A percentile compares a stretch with the other conserved stretches of the same genome.
Conservation (phyloP, 345 rosid genomes). For the Gossypioides kirkii region DNA sequence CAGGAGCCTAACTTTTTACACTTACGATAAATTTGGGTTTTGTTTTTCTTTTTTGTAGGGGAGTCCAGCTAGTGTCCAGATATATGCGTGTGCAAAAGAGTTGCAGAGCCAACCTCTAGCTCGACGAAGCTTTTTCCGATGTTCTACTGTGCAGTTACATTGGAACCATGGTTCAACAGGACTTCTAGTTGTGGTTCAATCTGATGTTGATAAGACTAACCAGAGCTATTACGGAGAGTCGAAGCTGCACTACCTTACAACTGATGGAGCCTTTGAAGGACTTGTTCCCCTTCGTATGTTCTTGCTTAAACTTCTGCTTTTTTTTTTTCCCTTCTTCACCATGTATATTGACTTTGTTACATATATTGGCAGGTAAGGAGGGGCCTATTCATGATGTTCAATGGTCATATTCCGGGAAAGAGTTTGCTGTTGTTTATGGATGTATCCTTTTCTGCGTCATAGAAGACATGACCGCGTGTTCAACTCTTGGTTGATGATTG, state of each 20-base stretch:
- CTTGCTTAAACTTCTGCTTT: constrained; percentile 10
- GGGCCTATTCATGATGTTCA: constrained; percentile 98
- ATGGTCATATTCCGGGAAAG: constrained; percentile 85
- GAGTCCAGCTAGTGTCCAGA: constrained; percentile 87
- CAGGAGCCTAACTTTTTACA: not conserved
- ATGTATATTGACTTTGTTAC: constrained; percentile 28
- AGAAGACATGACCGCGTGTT: not conserved
- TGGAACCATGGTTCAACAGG: constrained; percentile 93
- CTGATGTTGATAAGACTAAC: constrained; percentile 97
- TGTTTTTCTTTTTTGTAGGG: constrained; percentile 43
- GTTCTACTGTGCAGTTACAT: constrained; percentile 74
- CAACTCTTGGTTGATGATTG: not conserved
- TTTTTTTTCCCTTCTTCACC: not conserved
- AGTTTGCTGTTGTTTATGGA: constrained; percentile 96
- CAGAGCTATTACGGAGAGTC: constrained; percentile 95
- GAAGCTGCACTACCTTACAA: constrained; percentile 82
- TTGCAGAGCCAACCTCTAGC: constrained; percentile 71
- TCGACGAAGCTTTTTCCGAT: constrained; percentile 75
- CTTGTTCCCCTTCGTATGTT: constrained; percentile 82
- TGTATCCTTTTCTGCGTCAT: constrained; percentile 63
- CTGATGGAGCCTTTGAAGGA: constrained; percentile 84
- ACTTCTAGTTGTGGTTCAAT: constrained; percentile 70
- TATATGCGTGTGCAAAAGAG: constrained; percentile 63
- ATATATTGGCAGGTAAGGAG: constrained; percentile 69
- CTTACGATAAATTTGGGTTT: not conserved